phyloP scores from a whole-genome alignment of 805 yeast genomes.

The Hanseniaspora occidentalis region DNA sequence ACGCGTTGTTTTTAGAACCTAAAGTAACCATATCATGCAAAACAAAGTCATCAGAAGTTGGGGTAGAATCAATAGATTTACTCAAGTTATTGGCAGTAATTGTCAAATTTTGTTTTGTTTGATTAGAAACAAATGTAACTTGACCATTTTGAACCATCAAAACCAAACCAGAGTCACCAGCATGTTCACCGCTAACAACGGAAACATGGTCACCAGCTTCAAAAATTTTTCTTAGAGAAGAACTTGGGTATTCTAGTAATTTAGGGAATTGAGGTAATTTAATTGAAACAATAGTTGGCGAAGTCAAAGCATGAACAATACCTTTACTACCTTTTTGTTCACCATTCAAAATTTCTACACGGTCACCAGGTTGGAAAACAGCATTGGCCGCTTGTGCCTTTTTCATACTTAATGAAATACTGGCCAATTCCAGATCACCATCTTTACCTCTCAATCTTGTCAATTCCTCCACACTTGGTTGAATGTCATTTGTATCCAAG shows the following conservation, averaged over 20 bases:
- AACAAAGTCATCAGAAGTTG: conserved; percentile 65
- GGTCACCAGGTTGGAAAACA: conserved; percentile 83
- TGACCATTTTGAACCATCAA: conserved; percentile 72
- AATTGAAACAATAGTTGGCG: conserved; percentile 48
- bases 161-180: conserved; percentile 91
- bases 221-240: conserved; percentile 74
- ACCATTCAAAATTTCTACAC: conserved; percentile 83
- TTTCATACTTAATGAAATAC: conserved; percentile 78
- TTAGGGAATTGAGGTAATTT: conserved; percentile 37
- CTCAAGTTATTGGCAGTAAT: conserved; percentile 87
- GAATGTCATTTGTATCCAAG: conserved; percentile 68
- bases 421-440: conserved; percentile 78
- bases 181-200: conserved; percentile 80
- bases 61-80: conserved; percentile 82
- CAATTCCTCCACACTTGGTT: conserved; percentile 80
- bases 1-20: conserved; percentile 77
- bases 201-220: conserved; percentile 91
- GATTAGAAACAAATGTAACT: conserved; percentile 82
- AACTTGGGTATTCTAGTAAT: conserved; percentile 68
- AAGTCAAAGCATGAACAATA: conserved; percentile 49
- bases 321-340: conserved; percentile 89
- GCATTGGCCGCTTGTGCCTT: conserved; percentile 41
- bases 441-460: conserved; percentile 70
- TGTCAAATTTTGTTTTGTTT: conserved; percentile 75
- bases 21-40: conserved; percentile 83